These are phyloP conservation scores for Pseudonectria foliicola DNA, from an alignment of 2,329 filamentous ascomycete genomes.

Conservation along the genomic window DNA sequence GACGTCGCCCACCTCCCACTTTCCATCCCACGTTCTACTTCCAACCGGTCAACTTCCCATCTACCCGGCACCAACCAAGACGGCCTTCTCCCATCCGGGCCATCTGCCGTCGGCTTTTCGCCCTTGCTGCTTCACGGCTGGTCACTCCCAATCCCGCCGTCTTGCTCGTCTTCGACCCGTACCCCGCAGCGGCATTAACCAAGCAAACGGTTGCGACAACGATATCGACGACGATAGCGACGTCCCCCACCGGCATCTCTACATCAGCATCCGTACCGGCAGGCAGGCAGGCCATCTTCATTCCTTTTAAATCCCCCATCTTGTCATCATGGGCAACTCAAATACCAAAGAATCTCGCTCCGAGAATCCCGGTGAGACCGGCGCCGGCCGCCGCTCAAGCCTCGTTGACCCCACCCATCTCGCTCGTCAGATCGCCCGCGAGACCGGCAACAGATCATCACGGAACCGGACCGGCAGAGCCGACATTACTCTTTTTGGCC, in stretches of 20 bases:
- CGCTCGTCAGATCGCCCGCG: constrained; percentile 15
- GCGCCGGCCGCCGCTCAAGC: constrained; percentile 15
- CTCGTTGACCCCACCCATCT: constrained; percentile 14
- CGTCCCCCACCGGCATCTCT: not conserved
- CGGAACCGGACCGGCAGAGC: constrained; percentile 31
- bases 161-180: constrained; percentile 3
- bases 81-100: constrained; percentile 9
- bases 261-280: not conserved
- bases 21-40: constrained; percentile 16
- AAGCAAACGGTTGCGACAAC: constrained; percentile 2
- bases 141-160: constrained; percentile 1
- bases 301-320: constrained; percentile 4
- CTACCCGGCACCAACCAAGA: constrained; percentile 12
- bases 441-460: constrained; percentile 12
- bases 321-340: constrained; percentile 31
- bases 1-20: constrained; percentile 15
- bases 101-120: no score
- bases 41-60: no score
- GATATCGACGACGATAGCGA: constrained; percentile 5
- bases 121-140: no score
- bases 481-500: constrained; percentile 41
- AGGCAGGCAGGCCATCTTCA: not conserved
- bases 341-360: constrained; percentile 34
- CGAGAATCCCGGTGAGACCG: constrained; percentile 17
- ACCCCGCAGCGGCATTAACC: not conserved